Base-by-base conservation (phyloP, 2,329 filamentous ascomycete species). In the Alternaria infectoria region DNA sequence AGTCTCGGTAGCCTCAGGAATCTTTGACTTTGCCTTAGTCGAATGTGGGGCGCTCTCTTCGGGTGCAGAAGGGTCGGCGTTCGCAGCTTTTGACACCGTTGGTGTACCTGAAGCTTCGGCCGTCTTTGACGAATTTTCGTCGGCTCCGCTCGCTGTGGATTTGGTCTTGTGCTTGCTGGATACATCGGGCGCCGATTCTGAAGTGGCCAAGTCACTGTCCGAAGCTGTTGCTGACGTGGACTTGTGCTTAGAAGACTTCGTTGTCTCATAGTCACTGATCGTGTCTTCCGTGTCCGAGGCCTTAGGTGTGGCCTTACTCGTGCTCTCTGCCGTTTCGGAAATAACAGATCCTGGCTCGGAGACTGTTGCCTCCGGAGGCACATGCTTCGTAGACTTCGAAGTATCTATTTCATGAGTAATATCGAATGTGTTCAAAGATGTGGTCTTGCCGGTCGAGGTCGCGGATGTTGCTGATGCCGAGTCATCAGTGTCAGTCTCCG, bases 291-390 rank as follows among this genome's bases (percentile, higher is more conserved):
- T 23, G 10, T 46, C 0, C n/a, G n/a, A n/a, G n/a, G n/a, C n/a
- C n/a, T n/a, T n/a, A n/a, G n/a, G n/a, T n/a, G n/a, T n/a, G n/a
- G n/a, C n/a, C n/a, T n/a, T n/a, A n/a, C n/a, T n/a, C n/a, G n/a
- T n/a, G n/a, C n/a, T n/a, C n/a, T n/a, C n/a, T n/a, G n/a, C n/a
- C n/a, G n/a, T n/a, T n/a, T n/a, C n/a, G n/a, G n/a, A n/a, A n/a
- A n/a, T n/a, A n/a, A n/a, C n/a, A 40, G 36, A 40, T 6, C n/a
- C 36, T 3, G 36, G 11, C 9, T 50, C 28, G 0, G 10, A 13
- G n/a, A 19, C 3, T 1, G 4, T 25, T 3, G 2, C 4, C 1
- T 17, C 19, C 3, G 19, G 1, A 1, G 17, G 17, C 2, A 15
- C 4, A n/a, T 5, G 9, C 5, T 17, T 47, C 11, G 10, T 17